These are phyloP conservation scores for bread wheat (Triticum aestivum) DNA, from an alignment of 176 grass and related monocot genomes.

Conservation along the genomic window DNA sequence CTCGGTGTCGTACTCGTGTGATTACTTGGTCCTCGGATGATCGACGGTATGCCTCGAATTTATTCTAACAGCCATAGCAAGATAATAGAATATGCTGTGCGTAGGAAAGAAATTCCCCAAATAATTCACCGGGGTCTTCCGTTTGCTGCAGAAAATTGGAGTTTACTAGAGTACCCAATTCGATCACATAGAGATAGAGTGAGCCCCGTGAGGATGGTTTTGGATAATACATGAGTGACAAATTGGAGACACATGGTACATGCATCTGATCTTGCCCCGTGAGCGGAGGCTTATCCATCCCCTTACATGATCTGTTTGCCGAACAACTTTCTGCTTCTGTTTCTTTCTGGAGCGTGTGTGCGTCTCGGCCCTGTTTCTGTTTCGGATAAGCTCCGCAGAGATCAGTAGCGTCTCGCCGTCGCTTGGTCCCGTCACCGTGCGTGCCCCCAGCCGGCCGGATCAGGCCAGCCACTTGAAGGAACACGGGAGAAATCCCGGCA, in stretches of 20 bases:
- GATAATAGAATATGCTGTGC: too few relatives aligned
- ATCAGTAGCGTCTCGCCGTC: background rate
- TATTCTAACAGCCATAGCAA: too few relatives aligned
- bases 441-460: background rate
- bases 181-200: background rate
- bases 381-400: constrained; percentile 13
- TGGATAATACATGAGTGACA: background rate
- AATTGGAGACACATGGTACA: constrained; percentile 17
- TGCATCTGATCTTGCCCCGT: background rate
- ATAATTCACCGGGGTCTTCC: background rate
- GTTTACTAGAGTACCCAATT: constrained; percentile 12
- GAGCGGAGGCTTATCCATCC: background rate
- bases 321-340: background rate
- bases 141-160: background rate
- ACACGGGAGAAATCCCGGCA: background rate
- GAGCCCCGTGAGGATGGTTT: too few relatives aligned
- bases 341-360: background rate
- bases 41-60: too few relatives aligned
- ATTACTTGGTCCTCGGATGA: too few relatives aligned
- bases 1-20: too few relatives aligned
- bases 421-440: constrained; percentile 24
- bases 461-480: background rate
- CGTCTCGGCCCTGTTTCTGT: background rate
- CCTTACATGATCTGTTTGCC: background rate
- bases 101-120: background rate